Evolutionary conservation across 768 basidiomycete species (phyloP).

Genomic region (Plicaturopsis crispa): DNA sequence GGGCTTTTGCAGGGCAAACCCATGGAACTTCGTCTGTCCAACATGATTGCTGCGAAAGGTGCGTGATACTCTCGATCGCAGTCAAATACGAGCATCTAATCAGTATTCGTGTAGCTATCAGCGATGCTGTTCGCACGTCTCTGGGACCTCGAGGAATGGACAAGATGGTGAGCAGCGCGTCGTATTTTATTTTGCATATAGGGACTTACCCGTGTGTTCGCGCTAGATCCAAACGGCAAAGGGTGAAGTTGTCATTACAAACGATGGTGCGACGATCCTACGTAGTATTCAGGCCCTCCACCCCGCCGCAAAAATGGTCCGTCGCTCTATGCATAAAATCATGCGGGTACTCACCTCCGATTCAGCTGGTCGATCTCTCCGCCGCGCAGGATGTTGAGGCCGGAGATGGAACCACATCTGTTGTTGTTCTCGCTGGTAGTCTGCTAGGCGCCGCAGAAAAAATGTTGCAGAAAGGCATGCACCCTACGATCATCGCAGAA

Average conservation of each 20-base stretch:
- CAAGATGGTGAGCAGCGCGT: conserved; percentile 72
- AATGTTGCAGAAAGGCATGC: conserved; percentile 93
- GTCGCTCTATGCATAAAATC: neutral
- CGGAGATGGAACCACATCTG: conserved; percentile 96
- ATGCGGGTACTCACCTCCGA: conserved; percentile 7
- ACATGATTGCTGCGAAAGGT: conserved; percentile 98
- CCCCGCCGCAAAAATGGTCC: conserved; percentile 96
- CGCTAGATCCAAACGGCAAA: conserved; percentile 89
- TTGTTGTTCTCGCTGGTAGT: conserved; percentile 93
- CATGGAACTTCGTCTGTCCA: conserved; percentile 95
- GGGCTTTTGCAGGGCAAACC: conserved; percentile 75
- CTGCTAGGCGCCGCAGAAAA: conserved; percentile 93
- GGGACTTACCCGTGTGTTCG: conserved; percentile 7
- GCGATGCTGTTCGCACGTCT: conserved; percentile 95
- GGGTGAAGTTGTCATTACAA: conserved; percentile 96
- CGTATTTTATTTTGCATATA: neutral
- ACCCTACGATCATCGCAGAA: conserved; percentile 95
- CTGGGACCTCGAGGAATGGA: conserved; percentile 98
- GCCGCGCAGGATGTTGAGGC: conserved; percentile 98
- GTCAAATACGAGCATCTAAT: conserved; percentile 4
- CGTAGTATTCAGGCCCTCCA: conserved; percentile 94
- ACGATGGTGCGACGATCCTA: conserved; percentile 97
- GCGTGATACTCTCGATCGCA: conserved; percentile 9
- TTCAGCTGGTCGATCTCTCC: conserved; percentile 91
- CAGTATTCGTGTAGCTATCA: conserved; percentile 60